A percentile compares a stretch with the other conserved stretches of the same genome.
Evolutionary conservation across 257 asterid species (phyloP).

Genomic region (Primulina tabacum): DNA sequence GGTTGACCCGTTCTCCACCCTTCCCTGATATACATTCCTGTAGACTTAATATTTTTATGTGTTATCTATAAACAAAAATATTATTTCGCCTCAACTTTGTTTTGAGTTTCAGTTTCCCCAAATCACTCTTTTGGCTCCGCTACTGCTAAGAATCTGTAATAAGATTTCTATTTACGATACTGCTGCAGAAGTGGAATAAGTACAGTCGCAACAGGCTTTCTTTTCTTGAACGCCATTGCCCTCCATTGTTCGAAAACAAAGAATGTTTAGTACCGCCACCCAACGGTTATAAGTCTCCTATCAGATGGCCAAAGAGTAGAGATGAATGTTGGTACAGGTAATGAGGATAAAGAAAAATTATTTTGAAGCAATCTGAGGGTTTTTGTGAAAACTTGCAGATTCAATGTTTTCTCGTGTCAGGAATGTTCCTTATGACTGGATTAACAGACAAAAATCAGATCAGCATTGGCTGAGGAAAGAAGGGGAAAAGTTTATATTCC

Average conservation of each 20-base stretch:
- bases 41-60: no score
- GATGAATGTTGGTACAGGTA: slow-evolving; percentile 92
- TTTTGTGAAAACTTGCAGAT: slow-evolving; percentile 7
- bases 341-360: not conserved
- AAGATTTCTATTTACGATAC: not conserved
- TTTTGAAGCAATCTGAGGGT: not conserved
- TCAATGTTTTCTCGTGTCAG: slow-evolving; percentile 22
- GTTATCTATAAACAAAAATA: no score
- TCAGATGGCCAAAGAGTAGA: slow-evolving; percentile 89
- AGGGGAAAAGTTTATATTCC: slow-evolving; percentile 92
- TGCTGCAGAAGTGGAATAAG: slow-evolving; percentile 75
- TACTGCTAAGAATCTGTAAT: not conserved
- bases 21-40: not conserved
- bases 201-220: slow-evolving; percentile 54
- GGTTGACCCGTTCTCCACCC: not conserved
- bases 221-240: slow-evolving; percentile 87
- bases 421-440: no score
- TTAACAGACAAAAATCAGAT: no score
- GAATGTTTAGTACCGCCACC: slow-evolving; percentile 92
- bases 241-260: slow-evolving; percentile 65
- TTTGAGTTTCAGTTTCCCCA: not conserved
- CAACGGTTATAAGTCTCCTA: slow-evolving; percentile 69
- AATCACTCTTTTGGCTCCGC: not conserved
- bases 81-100: not conserved
- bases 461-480: slow-evolving; percentile 35